Base-by-base conservation (phyloP, 2,329 filamentous ascomycete genomes). In the Cladophialophora yegresii region DNA sequence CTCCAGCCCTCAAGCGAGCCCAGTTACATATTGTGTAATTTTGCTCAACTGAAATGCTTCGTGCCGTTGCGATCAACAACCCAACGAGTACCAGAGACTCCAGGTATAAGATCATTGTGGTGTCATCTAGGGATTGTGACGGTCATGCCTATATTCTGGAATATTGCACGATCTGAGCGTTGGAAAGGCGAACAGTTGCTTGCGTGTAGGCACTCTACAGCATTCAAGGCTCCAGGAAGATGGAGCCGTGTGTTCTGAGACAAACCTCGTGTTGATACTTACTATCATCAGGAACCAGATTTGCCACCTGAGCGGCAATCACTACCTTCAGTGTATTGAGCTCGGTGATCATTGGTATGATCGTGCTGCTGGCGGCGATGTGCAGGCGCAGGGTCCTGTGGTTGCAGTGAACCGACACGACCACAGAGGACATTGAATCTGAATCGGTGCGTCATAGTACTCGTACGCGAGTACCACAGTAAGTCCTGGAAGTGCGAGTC, bases 11-110 rank as follows among this genome's bases (percentile, higher is more conserved):
- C 20, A 69, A 36, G 22, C 66, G 66, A 30, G 66, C 66, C 68
- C 68, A 70, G 49, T 68, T 69, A 53, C 67, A 69, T 63, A 68
- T 68, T 23, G 67, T 69, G 32, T 66, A 66, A 56, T 69, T 69
- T 40, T 66, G 61, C 32, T 68, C 58, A 10, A 67, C 63, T 28
- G 65, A 64, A 20, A 66, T 58, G 10, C 60, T 63, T 10, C 32
- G 23, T 9, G 53, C 55, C 5, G 43, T 30, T 26, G 51, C 40
- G 5, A 47, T 4, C 45, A 68, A n/a, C 23, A 56, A 33, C n/a
- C 47, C 61, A 26, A 20, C 61, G 4, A 64, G 57, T 20, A 60
- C 54, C 3, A 43, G 22, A 33, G 13, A 51, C 4, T 56, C 28
- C 10, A 33, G 22, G 47, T 30, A 58, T n/a, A 49, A 28, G 28